Evolutionary conservation across 495 filamentous ascomycete genomes (phyloP).

Genomic region (Baudoinia panamericana): DNA sequence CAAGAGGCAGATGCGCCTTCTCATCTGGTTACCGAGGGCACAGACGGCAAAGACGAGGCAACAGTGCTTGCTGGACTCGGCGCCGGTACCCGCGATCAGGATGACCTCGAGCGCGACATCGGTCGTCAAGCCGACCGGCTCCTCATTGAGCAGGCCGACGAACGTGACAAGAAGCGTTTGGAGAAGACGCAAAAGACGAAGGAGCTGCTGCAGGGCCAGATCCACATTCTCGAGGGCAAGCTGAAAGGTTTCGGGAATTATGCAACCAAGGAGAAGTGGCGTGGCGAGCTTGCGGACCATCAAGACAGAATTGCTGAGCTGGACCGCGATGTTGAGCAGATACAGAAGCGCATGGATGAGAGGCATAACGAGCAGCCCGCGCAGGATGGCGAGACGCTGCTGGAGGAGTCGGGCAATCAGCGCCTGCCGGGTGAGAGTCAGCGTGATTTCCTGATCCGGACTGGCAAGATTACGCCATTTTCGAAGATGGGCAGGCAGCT

Average conservation of each 20-base stretch:
- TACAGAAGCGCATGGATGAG: slow-evolving; percentile 63
- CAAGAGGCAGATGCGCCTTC: neutral
- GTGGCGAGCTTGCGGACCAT: slow-evolving; percentile 50
- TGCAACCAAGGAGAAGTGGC: slow-evolving; percentile 36
- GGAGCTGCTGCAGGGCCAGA: slow-evolving; percentile 39
- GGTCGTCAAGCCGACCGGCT: slow-evolving; percentile 56
- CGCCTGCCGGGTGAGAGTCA: slow-evolving; percentile 65
- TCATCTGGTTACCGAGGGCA: neutral
- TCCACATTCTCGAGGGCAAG: slow-evolving; percentile 39
- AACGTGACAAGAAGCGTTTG: slow-evolving; percentile 73
- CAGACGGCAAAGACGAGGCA: slow-evolving; percentile 8
- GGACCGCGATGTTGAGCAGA: slow-evolving; percentile 59
- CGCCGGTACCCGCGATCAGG: slow-evolving; percentile 65
- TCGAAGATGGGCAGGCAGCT: slow-evolving; percentile 42
- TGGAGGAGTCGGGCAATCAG: slow-evolving; percentile 35
- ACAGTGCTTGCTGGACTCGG: slow-evolving; percentile 10
- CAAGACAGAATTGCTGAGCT: slow-evolving; percentile 47
- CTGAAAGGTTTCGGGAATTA: slow-evolving; percentile 37
- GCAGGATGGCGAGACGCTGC: slow-evolving; percentile 29
- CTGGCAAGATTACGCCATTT: slow-evolving; percentile 95
- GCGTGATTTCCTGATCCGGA: slow-evolving; percentile 82
- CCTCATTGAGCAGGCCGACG: slow-evolving; percentile 70
- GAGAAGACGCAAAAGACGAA: slow-evolving; percentile 57
- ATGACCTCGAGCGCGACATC: slow-evolving; percentile 46
- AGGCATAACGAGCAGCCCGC: slow-evolving; percentile 42